Percentiles rank a stretch among this genome's conserved stretches.
Conservation (phyloP, 306 rosid genomes). For the Begonia masoniana region DNA sequence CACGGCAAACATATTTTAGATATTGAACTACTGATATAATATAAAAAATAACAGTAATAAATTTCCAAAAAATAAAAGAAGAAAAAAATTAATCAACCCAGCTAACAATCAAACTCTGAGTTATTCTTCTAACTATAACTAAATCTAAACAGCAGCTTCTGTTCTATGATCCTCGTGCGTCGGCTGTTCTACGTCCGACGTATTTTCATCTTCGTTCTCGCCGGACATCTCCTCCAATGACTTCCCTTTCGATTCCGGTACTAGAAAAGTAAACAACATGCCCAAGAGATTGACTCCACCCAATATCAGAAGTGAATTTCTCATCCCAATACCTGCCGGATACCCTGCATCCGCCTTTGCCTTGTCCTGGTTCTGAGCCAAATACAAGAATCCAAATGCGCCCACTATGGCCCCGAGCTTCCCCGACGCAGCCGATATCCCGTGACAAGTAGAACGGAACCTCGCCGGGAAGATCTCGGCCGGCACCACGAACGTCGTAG, state of each 20-base stretch:
- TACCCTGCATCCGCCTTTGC: slow-evolving; percentile 52
- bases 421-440: slow-evolving; percentile 59
- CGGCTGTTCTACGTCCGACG: too few species aligned
- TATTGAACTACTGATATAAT: too few species aligned
- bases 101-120: too few species aligned
- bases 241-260: slow-evolving; percentile 62
- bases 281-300: slow-evolving; percentile 48
- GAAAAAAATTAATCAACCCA: too few species aligned
- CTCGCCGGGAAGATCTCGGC: slow-evolving; percentile 77
- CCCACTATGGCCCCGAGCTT: slow-evolving; percentile 71
- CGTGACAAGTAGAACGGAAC: slow-evolving; percentile 63
- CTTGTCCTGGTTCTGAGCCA: slow-evolving; percentile 52
- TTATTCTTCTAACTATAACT: too few species aligned
- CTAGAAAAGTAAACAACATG: slow-evolving; percentile 44
- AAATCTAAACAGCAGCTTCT: too few species aligned
- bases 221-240: slow-evolving; percentile 73
- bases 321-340: slow-evolving; percentile 62
- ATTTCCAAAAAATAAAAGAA: too few species aligned
- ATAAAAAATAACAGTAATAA: too few species aligned
- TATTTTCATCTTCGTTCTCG: slow-evolving; percentile 37
- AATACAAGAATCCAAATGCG: slow-evolving; percentile 64
- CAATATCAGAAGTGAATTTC: slow-evolving; percentile 30
- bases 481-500: slow-evolving; percentile 69
- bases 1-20: too few species aligned
- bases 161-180: too few species aligned